Conservation (phyloP, 129 eudicot species). For the Rutidosis leptorrhynchoides region DNA sequence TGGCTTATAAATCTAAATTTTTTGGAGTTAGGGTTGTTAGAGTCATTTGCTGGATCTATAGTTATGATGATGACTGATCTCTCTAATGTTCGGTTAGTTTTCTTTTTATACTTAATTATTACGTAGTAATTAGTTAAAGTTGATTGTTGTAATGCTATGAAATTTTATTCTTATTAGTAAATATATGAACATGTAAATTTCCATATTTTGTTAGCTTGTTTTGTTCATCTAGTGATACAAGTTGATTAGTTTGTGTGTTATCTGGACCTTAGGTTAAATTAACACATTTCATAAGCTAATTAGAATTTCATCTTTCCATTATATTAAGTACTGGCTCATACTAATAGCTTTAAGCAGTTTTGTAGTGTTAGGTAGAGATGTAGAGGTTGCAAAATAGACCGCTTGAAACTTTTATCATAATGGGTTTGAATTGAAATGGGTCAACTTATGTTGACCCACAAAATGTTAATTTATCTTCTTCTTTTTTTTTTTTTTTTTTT, state of each 20-base stretch:
- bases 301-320: too few relatives aligned
- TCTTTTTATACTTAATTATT: background rate
- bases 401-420: too few relatives aligned
- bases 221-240: background rate
- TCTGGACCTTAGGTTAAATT: too few relatives aligned
- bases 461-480: too few relatives aligned
- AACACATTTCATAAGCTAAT: too few relatives aligned
- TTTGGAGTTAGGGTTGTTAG: conserved; percentile 33
- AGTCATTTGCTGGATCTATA: conserved; percentile 41
- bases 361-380: background rate
- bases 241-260: too few relatives aligned
- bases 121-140: background rate
- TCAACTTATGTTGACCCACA: background rate
- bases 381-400: background rate
- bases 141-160: background rate
- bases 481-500: too few relatives aligned
- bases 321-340: too few relatives aligned
- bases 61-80: background rate
- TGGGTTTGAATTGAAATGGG: background rate
- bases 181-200: background rate
- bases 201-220: too few relatives aligned
- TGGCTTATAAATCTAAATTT: conserved; percentile 10
- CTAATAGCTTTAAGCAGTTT: too few relatives aligned
- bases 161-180: background rate
- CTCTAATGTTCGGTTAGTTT: background rate